Evolutionary conservation across 164 flowering plant genomes (phyloP), one percentile per base, ranked within the genome.

Genomic region (Paratinospora sagittata): DNA sequence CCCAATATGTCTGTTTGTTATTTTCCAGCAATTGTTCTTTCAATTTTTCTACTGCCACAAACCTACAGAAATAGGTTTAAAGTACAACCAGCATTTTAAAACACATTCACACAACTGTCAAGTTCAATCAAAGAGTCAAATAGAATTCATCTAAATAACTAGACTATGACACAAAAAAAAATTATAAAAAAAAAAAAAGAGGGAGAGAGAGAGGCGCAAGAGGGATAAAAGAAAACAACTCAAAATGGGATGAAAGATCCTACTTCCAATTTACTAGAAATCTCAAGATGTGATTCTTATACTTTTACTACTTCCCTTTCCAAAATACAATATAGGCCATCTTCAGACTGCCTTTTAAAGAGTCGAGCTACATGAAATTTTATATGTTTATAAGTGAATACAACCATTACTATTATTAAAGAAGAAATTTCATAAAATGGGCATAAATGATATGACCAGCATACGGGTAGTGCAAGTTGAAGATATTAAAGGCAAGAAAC

Each of bases 1-100:
- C 99, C 99, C 99, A 96, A 68, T 91, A 89, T 33, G 99, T 96
- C 77, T 85, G 81, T 68, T 85, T 84, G 83, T 91, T 93, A 79
- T 85, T 90, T 69, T 91, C 92, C 43, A 96, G 77, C 83, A 96
- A 80, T 74, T 90, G 83, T 55, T 86, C 92, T 76, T 93, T 96
- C 68, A 93, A 73, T 75, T 75, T 75, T 74, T 96, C 99, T 33
- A 93, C 99, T 11, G 84, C 82, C 70, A 96, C 88, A 81, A 93
- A 96, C 98, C 97, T 93, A 71, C 26, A 67, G 19, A 70, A 64
- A 43, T 34, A 9, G 17, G 21, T 62, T 11, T 0, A 16, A 52
- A 21, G 41, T 43, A 27, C 21, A 61, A 45, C 63, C 2, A 3
- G 37, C 24, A 24, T 47, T 33, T 7, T 2, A 49, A 5, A 12